Conservation (phyloP, 2,329 filamentous ascomycete species). For the Albifimbria verrucaria region DNA sequence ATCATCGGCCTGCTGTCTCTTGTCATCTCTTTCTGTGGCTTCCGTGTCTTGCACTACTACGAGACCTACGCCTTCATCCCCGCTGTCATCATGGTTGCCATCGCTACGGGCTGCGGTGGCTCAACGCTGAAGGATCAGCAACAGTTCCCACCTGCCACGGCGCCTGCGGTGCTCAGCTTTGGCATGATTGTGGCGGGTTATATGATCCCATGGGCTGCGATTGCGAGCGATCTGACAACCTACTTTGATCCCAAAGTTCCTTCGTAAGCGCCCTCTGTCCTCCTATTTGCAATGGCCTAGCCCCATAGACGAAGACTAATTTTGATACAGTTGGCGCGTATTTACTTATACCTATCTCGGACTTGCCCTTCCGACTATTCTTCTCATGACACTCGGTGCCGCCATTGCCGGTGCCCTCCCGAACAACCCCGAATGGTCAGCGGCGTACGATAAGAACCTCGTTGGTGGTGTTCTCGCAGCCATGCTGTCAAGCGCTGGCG, state of each 20-base stretch:
- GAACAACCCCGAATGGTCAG: constrained; percentile 51
- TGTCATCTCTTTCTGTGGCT: constrained; percentile 61
- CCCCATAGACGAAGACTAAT: no score
- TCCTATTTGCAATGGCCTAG: no score
- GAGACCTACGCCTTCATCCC: constrained; percentile 57
- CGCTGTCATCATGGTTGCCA: constrained; percentile 50
- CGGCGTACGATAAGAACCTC: constrained; percentile 48
- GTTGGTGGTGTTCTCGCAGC: constrained; percentile 58
- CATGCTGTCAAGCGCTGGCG: constrained; percentile 55
- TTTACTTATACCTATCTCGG: constrained; percentile 57
- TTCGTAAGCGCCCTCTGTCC: constrained; percentile 41
- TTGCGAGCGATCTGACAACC: constrained; percentile 58
- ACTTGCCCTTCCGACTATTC: constrained; percentile 50
- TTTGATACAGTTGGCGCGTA: constrained; percentile 36
- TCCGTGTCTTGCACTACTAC: constrained; percentile 52
- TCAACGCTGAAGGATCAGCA: constrained; percentile 46
- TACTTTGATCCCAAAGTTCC: constrained; percentile 57
- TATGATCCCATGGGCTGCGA: constrained; percentile 58
- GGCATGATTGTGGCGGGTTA: constrained; percentile 61
- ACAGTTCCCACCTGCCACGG: constrained; percentile 36
- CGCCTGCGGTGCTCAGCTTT: constrained; percentile 49
- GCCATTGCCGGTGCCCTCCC: constrained; percentile 60
- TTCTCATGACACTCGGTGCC: constrained; percentile 61
- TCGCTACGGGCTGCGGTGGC: constrained; percentile 53
- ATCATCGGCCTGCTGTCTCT: constrained; percentile 55